Conservation (phyloP, 306 rosid genomes). For the Styphnolobium japonicum region DNA sequence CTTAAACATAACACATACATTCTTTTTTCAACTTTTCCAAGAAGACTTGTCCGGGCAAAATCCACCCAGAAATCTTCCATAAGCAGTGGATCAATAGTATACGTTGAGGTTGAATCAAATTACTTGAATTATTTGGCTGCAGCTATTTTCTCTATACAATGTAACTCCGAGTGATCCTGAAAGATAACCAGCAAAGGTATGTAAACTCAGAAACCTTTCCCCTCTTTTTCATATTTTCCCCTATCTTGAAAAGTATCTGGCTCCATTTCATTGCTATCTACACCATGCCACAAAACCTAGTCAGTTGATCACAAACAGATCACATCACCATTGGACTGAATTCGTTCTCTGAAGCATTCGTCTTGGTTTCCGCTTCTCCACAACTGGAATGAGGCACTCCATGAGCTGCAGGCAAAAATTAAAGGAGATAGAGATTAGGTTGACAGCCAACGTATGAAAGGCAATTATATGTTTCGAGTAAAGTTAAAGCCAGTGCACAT, state of each 20-base stretch:
- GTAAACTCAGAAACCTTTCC: not conserved
- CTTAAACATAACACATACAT: not conserved
- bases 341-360: conserved; percentile 44
- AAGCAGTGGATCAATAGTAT: not conserved
- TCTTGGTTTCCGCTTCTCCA: conserved; percentile 44
- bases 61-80: conserved; percentile 14
- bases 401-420: conserved; percentile 47
- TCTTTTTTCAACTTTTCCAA: conserved; percentile 25
- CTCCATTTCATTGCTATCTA: conserved; percentile 14
- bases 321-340: conserved; percentile 44
- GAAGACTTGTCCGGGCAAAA: conserved; percentile 6
- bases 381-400: conserved; percentile 49
- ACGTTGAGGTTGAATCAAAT: conserved; percentile 29
- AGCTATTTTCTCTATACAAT: conserved; percentile 29
- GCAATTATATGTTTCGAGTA: not conserved
- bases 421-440: not conserved
- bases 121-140: conserved; percentile 5
- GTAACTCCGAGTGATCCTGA: not conserved
- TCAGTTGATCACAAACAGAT: not conserved
- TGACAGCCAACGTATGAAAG: not conserved
- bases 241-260: not conserved
- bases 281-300: conserved; percentile 20
- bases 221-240: not conserved
- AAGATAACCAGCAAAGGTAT: not conserved
- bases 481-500: not conserved